Percentiles rank a stretch among this genome's conserved stretches.
Conservation (phyloP, 208 protist species). For the Trypanosomatidae sp. region DNA sequence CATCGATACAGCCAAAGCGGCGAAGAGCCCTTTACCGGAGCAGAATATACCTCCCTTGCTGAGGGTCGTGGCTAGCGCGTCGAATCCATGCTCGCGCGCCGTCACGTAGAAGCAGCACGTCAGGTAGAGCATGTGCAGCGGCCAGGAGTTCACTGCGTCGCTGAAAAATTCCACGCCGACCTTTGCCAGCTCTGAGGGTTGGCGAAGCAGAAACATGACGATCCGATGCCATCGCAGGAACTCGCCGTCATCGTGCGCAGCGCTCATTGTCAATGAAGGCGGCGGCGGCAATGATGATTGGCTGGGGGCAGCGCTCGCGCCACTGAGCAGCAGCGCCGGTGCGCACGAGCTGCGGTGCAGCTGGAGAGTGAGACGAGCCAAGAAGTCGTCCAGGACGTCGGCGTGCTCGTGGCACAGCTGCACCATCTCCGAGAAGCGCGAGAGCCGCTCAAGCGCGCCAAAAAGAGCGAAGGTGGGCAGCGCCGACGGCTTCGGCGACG, state of each 20-base stretch:
- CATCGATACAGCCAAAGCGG: slow-evolving; percentile 72
- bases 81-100: slow-evolving; percentile 45
- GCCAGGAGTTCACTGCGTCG: slow-evolving; percentile 68
- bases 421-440: slow-evolving; percentile 49
- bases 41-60: slow-evolving; percentile 42
- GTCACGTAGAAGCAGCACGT: slow-evolving; percentile 71
- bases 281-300: background rate
- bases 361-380: slow-evolving; percentile 23
- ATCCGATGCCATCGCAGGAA: slow-evolving; percentile 31
- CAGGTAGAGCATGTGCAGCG: slow-evolving; percentile 68
- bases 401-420: slow-evolving; percentile 39
- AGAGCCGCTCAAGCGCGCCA: slow-evolving; percentile 53
- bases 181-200: slow-evolving; percentile 25
- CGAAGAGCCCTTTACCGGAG: slow-evolving; percentile 71
- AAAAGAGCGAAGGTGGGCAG: slow-evolving; percentile 67
- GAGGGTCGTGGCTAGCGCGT: slow-evolving; percentile 35
- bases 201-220: slow-evolving; percentile 32
- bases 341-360: slow-evolving; percentile 21
- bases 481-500: background rate
- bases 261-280: background rate
- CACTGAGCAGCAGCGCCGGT: background rate
- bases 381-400: slow-evolving; percentile 39
- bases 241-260: slow-evolving; percentile 18
- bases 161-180: slow-evolving; percentile 61
- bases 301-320: background rate